Evolutionary conservation across 371 early-diverging fungal genomes (phyloP), one percentile per base, ranked within the genome.

Genomic region (Mortierella sp.): DNA sequence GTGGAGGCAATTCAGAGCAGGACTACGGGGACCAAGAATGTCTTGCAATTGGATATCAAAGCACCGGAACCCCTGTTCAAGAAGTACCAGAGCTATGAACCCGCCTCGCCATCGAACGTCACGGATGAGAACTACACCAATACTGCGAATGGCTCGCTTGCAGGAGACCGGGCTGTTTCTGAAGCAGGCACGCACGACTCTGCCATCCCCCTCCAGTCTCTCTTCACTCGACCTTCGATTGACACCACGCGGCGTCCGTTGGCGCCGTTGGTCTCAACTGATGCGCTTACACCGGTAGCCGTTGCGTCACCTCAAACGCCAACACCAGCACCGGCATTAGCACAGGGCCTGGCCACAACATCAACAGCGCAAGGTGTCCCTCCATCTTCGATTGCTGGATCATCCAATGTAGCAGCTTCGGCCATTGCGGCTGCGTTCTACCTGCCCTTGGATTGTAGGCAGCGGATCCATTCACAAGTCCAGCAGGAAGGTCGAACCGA

Each of bases 371-470:
- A 71, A 6, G 44, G 54, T 8, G 51, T 75, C 6, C 75, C 54
- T 41, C 81, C n/a, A 7, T 12, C 48, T 0, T 75, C 78, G 1
- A 49, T 18, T 32, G 38, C 76, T 5, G 71, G 77, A 8, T 63
- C 78, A 27, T 76, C 82, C n/a, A 71, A 76, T 1, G 79, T 85
- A 8, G 82, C 85, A 0, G 72, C 65, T 8, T 80, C 82, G 18
- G 87, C 82, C 4, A 76, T 78, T 0, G 80, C 78, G 1, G 82
- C 83, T n/a, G 87, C 82, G n/a, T 86, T 86, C 38, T 86, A 86
- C 35, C 43, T 86, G 38, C 87, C 87, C 4, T 76, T 86, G 16
- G 82, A 86, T 38, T 82, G 82, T 70, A 80, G 87, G 24, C 82
- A 80, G 35, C 79, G 87, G 14, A 86, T 86, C 49, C 87, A 86